These are phyloP conservation scores for Magnusiomyces fungicola DNA, from an alignment of 1,139 yeast genomes.

Conservation along the genomic window DNA sequence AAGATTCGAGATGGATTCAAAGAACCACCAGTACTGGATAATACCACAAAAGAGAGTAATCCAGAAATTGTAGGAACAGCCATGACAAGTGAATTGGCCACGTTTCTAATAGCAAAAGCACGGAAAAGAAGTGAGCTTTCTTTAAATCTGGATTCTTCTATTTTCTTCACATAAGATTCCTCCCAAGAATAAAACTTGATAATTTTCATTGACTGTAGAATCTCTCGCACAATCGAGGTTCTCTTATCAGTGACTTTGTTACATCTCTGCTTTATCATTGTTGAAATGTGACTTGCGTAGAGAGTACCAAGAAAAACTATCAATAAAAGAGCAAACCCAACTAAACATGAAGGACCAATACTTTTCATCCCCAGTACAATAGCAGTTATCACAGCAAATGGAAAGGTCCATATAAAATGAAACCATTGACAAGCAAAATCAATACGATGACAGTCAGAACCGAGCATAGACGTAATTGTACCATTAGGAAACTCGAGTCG, in stretches of 20 bases:
- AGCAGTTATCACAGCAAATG: conserved; percentile 56
- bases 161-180: conserved; percentile 43
- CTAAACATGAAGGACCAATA: conserved; percentile 66
- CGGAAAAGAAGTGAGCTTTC: conserved; percentile 36
- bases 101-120: conserved; percentile 36
- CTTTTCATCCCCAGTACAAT: conserved; percentile 60
- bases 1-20: conserved; percentile 67
- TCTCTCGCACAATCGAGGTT: conserved; percentile 55
- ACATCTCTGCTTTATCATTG: conserved; percentile 39
- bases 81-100: conserved; percentile 55
- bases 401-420: conserved; percentile 56
- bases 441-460: conserved; percentile 75
- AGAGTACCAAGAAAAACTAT: conserved; percentile 28
- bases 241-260: conserved; percentile 49
- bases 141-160: conserved; percentile 40
- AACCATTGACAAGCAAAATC: conserved; percentile 70
- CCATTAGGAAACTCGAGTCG: conserved; percentile 57
- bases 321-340: conserved; percentile 48
- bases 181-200: conserved; percentile 78
- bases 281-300: conserved; percentile 35
- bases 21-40: conserved; percentile 51
- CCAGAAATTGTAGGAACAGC: conserved; percentile 62
- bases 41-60: conserved; percentile 63
- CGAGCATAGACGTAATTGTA: conserved; percentile 62
- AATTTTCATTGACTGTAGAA: conserved; percentile 56